Conservation (phyloP, 2,329 filamentous ascomycete genomes). For the Venturia aucupariae region DNA sequence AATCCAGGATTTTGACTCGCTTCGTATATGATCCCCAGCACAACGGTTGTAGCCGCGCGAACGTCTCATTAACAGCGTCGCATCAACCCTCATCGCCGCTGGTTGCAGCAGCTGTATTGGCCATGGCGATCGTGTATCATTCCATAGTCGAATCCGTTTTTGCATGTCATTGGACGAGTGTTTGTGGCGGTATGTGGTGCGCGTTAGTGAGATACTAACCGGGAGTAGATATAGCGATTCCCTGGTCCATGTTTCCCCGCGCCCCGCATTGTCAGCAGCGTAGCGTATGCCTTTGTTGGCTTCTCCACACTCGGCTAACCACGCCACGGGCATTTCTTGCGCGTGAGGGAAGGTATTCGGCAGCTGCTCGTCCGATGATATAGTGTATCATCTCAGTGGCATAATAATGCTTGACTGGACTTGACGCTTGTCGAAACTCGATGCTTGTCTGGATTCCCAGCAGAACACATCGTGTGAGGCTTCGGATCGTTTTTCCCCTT, state of each 20-base stretch:
- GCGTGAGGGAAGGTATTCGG: background rate
- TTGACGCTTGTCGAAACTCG: background rate
- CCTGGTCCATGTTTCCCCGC: background rate
- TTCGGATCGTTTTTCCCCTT: too few species aligned
- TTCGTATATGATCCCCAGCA: background rate
- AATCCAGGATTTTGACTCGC: constrained; percentile 13
- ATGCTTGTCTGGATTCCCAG: too few species aligned
- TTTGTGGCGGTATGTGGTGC: background rate
- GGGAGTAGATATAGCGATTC: constrained; percentile 13
- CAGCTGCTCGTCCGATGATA: background rate
- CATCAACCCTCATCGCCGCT: background rate
- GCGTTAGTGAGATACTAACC: constrained; percentile 11
- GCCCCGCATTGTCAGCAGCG: background rate
- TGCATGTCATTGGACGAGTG: constrained; percentile 12
- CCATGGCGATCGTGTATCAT: constrained; percentile 10
- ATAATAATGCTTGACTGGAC: background rate
- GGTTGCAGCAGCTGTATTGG: constrained; percentile 10
- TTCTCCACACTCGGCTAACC: background rate
- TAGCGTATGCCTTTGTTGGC: background rate
- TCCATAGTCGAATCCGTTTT: background rate
- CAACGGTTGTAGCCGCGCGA: background rate
- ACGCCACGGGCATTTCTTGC: background rate
- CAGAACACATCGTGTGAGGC: too few species aligned
- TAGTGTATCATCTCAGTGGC: background rate
- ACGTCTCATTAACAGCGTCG: background rate